These are phyloP conservation scores for Aspergillus aculeatus DNA, from an alignment of 2,329 filamentous ascomycete genomes.

Conservation along the genomic window DNA sequence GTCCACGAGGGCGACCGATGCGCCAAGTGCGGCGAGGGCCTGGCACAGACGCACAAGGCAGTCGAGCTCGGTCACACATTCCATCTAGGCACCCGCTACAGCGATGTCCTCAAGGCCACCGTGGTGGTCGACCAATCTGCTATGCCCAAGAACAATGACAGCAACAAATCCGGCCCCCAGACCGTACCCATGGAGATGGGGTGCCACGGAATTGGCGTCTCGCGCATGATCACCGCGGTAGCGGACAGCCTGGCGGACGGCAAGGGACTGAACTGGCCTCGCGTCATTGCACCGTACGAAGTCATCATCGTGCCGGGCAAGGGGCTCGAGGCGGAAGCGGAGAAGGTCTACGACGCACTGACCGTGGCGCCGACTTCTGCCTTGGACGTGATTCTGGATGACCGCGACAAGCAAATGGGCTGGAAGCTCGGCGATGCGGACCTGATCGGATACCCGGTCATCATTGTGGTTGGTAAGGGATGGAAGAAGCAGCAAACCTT, in stretches of 20 bases:
- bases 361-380: conserved; percentile 19
- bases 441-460: conserved; percentile 79
- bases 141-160: conserved; percentile 13
- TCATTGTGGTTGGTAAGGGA: conserved; percentile 72
- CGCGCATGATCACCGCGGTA: conserved; percentile 81
- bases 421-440: conserved; percentile 94
- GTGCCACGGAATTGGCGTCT: conserved; percentile 92
- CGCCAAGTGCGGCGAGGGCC: conserved; percentile 64
- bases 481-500: conserved; percentile 62
- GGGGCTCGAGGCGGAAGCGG: conserved; percentile 50
- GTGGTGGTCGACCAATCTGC: conserved; percentile 50
- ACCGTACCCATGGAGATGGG: conserved; percentile 79
- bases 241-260: conserved; percentile 72
- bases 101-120: conserved; percentile 66
- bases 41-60: conserved; percentile 66
- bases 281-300: conserved; percentile 80
- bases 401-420: conserved; percentile 64
- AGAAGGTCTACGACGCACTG: conserved; percentile 64
- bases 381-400: conserved; percentile 71
- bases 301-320: conserved; percentile 62
- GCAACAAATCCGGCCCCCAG: conserved; percentile 21
- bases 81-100: conserved; percentile 87
- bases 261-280: conserved; percentile 82
- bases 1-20: conserved; percentile 70
- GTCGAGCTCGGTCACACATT: conserved; percentile 96